phyloP scores from a whole-genome alignment of 1,284 basidiomycete genomes.

The Apiotrichum veenhuisii region DNA sequence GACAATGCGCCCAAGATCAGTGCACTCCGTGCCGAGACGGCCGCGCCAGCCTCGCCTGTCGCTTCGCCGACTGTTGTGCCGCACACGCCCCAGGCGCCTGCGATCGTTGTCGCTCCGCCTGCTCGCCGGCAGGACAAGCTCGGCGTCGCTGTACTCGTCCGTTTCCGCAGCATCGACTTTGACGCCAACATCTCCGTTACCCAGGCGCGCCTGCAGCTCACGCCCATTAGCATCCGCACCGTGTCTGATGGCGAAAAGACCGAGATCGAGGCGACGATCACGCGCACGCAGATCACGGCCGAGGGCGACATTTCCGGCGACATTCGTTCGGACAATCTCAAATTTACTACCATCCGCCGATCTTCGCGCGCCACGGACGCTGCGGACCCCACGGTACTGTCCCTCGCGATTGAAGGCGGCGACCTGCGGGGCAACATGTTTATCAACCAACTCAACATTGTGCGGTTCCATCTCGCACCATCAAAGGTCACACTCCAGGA shows the following conservation, averaged over 20 bases:
- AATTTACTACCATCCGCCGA: conserved; percentile 69
- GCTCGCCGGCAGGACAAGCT: conserved; percentile 14
- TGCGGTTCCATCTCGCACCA: conserved; percentile 79
- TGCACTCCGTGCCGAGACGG: conserved; percentile 1
- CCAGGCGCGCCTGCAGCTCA: conserved; percentile 60
- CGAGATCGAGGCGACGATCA: conserved; percentile 61
- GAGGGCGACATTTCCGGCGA: conserved; percentile 72
- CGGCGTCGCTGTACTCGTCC: conserved; percentile 56
- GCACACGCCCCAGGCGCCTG: background rate
- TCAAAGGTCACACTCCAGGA: conserved; percentile 70
- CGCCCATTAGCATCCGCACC: conserved; percentile 51
- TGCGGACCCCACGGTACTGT: conserved; percentile 57
- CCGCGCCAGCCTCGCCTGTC: background rate
- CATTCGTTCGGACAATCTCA: conserved; percentile 63
- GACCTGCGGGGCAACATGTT: conserved; percentile 64
- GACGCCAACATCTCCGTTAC: conserved; percentile 66
- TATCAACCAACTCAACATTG: conserved; percentile 69
- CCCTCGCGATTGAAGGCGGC: conserved; percentile 71
- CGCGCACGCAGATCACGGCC: conserved; percentile 60
- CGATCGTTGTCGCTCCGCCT: background rate
- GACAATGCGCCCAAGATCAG: conserved; percentile 40
- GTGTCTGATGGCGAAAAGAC: conserved; percentile 39
- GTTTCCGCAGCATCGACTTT: conserved; percentile 66
- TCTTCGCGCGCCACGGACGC: conserved; percentile 45
- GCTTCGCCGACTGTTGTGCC: too few species aligned